Percentiles rank a stretch among this genome's conserved stretches.
Conservation (phyloP, 371 early-diverging fungal species). For the Conidiobolus coronatus region DNA sequence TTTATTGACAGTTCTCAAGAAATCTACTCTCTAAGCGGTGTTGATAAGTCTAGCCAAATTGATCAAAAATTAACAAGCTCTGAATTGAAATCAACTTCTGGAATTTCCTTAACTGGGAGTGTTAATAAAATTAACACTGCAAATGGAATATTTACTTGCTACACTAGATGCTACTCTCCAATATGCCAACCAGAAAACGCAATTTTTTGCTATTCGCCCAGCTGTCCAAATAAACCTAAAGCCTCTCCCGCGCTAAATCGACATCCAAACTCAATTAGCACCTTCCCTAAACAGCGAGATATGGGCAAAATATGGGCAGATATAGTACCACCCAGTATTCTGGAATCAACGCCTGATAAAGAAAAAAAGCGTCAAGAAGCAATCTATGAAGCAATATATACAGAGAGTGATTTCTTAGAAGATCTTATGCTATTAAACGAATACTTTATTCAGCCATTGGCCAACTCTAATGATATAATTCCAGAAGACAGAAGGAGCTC, state of each 20-base stretch:
- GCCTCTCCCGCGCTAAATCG: background rate
- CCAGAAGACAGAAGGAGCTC: conserved; percentile 23
- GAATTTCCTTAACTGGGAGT: conserved; percentile 5
- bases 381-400: conserved; percentile 73
- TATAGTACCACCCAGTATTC: conserved; percentile 37
- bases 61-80: background rate
- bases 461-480: conserved; percentile 27
- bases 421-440: conserved; percentile 49
- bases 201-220: conserved; percentile 55
- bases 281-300: background rate
- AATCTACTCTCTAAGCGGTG: conserved; percentile 46
- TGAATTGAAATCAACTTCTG: background rate
- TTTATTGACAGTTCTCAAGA: conserved; percentile 58
- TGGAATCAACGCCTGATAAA: conserved; percentile 32
- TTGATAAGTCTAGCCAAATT: background rate
- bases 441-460: conserved; percentile 53
- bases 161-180: conserved; percentile 78
- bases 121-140: conserved; percentile 5
- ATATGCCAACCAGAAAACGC: conserved; percentile 45
- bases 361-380: conserved; percentile 79
- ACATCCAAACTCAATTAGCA: background rate
- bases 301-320: conserved; percentile 27
- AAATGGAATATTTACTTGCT: conserved; percentile 63
- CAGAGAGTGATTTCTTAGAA: conserved; percentile 71
- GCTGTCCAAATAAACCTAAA: conserved; percentile 55